These are phyloP conservation scores for Cylindrotheca closterium DNA, from an alignment of 108 stramenopile species.

Conservation along the genomic window DNA sequence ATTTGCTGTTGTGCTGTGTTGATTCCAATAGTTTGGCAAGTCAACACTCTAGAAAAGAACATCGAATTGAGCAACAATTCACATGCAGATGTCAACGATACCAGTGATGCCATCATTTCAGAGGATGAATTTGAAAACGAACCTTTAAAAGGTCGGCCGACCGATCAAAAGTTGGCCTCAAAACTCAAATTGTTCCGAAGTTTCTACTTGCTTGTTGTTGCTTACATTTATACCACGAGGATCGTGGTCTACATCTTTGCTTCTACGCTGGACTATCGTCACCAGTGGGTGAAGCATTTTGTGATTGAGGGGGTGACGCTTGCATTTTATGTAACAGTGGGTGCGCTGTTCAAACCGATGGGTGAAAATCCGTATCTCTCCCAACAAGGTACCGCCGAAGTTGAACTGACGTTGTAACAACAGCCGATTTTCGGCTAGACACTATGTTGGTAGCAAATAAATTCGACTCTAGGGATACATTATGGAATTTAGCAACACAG, in stretches of 20 bases:
- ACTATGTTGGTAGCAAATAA: background rate
- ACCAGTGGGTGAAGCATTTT: constrained; percentile 88
- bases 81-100: constrained; percentile 12
- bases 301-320: constrained; percentile 84
- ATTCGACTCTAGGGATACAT: background rate
- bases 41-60: constrained; percentile 74
- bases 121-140: constrained; percentile 35
- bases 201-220: constrained; percentile 93
- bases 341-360: constrained; percentile 82
- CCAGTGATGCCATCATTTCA: constrained; percentile 16
- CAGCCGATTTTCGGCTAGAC: background rate
- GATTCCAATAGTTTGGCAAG: constrained; percentile 96
- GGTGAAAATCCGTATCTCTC: constrained; percentile 80
- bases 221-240: constrained; percentile 95
- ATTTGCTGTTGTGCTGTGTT: constrained; percentile 97
- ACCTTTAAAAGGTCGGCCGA: background rate
- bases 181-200: constrained; percentile 91
- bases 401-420: constrained; percentile 28
- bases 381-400: constrained; percentile 6
- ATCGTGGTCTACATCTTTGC: constrained; percentile 92
- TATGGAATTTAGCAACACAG: too few species aligned
- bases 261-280: constrained; percentile 79
- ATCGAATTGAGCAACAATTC: constrained; percentile 38
- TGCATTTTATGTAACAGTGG: constrained; percentile 89
- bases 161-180: constrained; percentile 31